Evolutionary conservation across 2,329 filamentous ascomycete species (phyloP), one percentile per base, ranked within the genome.

Genomic region (Fusarium penzigii): DNA sequence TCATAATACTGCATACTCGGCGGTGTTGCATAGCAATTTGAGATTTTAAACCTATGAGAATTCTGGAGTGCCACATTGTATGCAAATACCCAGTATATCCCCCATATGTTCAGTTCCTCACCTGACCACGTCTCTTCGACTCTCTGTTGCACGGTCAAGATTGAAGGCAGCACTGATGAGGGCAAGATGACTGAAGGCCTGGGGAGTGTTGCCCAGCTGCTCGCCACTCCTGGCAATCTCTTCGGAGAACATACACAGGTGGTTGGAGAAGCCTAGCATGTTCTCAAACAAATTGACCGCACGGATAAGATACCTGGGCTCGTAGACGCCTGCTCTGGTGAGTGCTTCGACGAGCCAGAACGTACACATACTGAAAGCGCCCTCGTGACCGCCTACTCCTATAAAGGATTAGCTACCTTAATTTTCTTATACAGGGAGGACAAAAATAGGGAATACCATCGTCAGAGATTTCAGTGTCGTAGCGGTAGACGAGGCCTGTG

Each of bases 321-420:
- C 84, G 67, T 88, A 87, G 44, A 78, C 73, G 59, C 80, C 74
- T 58, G 87, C 87, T 32, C 88, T 79, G 29, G 87, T 89, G 72
- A 92, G 79, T 20, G 88, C 87, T 70, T 92, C 89, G 12, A 92
- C 87, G 1, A 91, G 81, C 89, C 89, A 92, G 68, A 92, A 92
- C 1, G 88, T 92, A 65, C 88, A 90, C 87, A 92, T 91, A 64
- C 81, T 85, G 66, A 92, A 92, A 17, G 88, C 87, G 17, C 89
- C 89, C 70, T 92, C 88, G 46, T 81, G 78, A 16, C 88, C 88
- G 38, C 87, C 87, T 9, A 92, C 86, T 29, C 87, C 86, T 88
- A 58, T 40, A 51, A 20, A 17, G 16, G 13, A 40, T 63, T 39
- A 64, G 50, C 29, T 17, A 39, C 17, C 40, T 25, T 9, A 40